Conservation (phyloP, 768 basidiomycete species). For the Mycena floridula region DNA sequence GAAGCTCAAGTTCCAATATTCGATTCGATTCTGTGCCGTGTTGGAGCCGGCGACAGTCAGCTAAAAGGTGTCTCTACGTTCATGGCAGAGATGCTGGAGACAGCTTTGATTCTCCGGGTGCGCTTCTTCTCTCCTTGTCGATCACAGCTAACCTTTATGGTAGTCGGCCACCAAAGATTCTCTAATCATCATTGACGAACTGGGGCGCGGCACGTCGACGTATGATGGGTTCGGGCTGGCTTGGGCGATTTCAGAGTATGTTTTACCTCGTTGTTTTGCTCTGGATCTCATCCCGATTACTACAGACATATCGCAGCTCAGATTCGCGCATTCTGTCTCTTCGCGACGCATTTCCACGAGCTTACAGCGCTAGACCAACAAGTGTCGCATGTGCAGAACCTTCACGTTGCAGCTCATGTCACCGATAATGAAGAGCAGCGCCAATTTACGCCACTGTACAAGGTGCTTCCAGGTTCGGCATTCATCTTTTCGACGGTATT, state of each 20-base stretch:
- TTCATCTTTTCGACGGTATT: not conserved
- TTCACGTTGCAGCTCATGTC: constrained; percentile 95
- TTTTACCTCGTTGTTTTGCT: not conserved
- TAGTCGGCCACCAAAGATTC: constrained; percentile 91
- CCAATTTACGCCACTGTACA: constrained; percentile 91
- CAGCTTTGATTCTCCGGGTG: constrained; percentile 88
- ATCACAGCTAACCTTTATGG: not conserved
- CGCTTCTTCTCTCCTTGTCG: constrained; percentile 12
- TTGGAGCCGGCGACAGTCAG: constrained; percentile 97
- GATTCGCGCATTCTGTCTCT: constrained; percentile 91
- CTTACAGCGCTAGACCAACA: constrained; percentile 88
- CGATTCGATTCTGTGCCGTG: constrained; percentile 91
- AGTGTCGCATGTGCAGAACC: constrained; percentile 81
- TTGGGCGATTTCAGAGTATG: constrained; percentile 96
- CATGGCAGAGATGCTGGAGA: constrained; percentile 99
- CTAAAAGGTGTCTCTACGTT: constrained; percentile 97
- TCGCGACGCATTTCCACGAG: constrained; percentile 98
- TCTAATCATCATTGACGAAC: constrained; percentile 94
- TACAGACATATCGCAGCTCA: constrained; percentile 85
- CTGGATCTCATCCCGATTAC: not conserved
- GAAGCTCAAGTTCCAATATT: constrained; percentile 87
- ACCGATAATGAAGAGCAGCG: constrained; percentile 62
- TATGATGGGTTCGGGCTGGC: constrained; percentile 91
- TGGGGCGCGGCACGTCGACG: constrained; percentile 91
- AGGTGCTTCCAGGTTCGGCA: constrained; percentile 80